These are phyloP conservation scores for Cadophora sp. DNA, from an alignment of 2,329 filamentous ascomycete species.

Conservation along the genomic window DNA sequence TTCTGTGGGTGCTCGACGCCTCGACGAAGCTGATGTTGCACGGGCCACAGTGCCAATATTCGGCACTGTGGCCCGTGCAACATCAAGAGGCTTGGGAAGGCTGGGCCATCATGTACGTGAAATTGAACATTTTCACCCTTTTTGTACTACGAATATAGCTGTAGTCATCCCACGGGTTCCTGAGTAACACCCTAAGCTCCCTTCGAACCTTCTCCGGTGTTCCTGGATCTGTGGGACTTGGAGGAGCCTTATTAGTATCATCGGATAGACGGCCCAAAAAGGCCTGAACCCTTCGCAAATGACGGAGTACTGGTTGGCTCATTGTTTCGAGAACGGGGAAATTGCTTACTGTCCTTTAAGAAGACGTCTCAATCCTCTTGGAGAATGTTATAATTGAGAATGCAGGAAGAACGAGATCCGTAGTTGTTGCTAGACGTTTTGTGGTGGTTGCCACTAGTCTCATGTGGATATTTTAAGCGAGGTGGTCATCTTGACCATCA, in stretches of 20 bases:
- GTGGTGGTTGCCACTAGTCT: not conserved
- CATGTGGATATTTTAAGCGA: not conserved
- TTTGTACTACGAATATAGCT: not conserved
- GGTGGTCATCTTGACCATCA: not conserved
- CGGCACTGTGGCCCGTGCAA: too few relatives aligned
- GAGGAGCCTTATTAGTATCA: not conserved
- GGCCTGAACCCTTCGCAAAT: slow-evolving; percentile 1
- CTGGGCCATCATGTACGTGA: too few relatives aligned
- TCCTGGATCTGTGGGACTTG: not conserved
- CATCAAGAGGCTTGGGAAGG: too few relatives aligned
- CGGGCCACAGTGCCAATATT: too few relatives aligned
- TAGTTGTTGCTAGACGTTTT: not conserved
- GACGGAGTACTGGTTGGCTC: not conserved
- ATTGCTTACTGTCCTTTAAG: not conserved
- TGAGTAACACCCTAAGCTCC: not conserved
- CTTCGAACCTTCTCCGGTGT: not conserved
- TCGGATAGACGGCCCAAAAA: not conserved
- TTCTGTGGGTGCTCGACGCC: too few relatives aligned
- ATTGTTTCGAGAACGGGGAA: not conserved
- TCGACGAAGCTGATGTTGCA: too few relatives aligned
- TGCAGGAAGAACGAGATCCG: not conserved
- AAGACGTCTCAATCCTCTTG: not conserved
- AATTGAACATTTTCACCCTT: too few relatives aligned
- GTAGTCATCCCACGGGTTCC: not conserved
- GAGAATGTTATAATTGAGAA: not conserved